Conservation (phyloP, 805 yeast genomes). For the Cyberlindnera euphorbiiphila region DNA sequence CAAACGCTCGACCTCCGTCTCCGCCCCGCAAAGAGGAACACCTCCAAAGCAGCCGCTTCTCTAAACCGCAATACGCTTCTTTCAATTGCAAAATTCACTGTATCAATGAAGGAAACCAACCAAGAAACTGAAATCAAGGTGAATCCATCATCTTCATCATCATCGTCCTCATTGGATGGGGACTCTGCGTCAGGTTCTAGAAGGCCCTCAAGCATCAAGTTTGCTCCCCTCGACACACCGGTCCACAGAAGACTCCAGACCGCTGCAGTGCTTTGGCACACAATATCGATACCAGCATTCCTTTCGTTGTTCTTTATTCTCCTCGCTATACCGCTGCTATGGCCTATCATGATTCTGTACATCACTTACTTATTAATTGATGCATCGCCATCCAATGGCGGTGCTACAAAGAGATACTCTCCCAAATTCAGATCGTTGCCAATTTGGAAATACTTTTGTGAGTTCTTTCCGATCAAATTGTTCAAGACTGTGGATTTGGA, state of each 20-base stretch:
- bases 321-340: constrained; percentile 55
- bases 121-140: no score
- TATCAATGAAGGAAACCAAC: no score
- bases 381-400: constrained; percentile 74
- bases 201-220: constrained; percentile 24
- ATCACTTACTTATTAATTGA: constrained; percentile 53
- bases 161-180: no score
- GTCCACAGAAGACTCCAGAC: constrained; percentile 59
- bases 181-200: no score
- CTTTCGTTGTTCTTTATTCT: constrained; percentile 51
- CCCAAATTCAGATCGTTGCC: constrained; percentile 49
- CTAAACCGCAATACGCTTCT: no score
- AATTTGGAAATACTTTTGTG: constrained; percentile 69
- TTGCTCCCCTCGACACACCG: constrained; percentile 59
- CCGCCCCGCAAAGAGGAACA: no score
- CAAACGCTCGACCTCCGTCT: no score
- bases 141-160: not conserved
- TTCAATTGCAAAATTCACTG: no score
- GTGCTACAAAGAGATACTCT: constrained; percentile 54
- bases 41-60: not conserved
- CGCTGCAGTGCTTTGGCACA: constrained; percentile 67
- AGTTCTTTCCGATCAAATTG: constrained; percentile 75
- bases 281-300: constrained; percentile 61
- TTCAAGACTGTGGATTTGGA: constrained; percentile 64
- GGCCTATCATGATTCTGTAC: constrained; percentile 70